A percentile compares a stretch with the other conserved stretches of the same genome.
phyloP scores from a whole-genome alignment of 495 filamentous ascomycete species.

The Pseudoneurospora amorphoporcata region DNA sequence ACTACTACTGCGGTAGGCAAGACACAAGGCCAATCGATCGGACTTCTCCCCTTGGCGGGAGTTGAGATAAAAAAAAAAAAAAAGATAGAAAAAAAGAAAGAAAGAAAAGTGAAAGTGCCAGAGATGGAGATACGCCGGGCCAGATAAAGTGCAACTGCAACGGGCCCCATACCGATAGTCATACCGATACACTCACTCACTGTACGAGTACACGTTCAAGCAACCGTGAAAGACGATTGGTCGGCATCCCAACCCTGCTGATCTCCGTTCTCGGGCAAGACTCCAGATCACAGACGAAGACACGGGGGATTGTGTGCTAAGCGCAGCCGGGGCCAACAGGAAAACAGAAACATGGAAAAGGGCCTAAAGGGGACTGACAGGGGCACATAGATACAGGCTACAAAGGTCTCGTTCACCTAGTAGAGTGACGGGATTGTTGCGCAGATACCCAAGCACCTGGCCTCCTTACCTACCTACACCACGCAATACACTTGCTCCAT shows the following conservation, averaged over 20 bases:
- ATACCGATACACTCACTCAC: neutral
- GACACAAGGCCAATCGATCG: neutral
- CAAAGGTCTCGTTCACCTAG: neutral
- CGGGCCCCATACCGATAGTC: neutral
- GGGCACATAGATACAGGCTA: neutral
- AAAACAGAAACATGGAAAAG: conserved; percentile 1
- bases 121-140: neutral
- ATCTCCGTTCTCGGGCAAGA: conserved; percentile 28
- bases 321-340: neutral
- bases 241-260: conserved; percentile 5
- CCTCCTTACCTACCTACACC: neutral
- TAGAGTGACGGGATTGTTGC: neutral
- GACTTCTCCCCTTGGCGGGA: neutral
- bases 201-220: conserved; percentile 1
- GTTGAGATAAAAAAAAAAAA: neutral
- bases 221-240: conserved; percentile 29
- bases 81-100: neutral
- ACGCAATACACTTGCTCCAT: neutral
- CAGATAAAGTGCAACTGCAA: neutral
- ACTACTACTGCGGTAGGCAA: neutral
- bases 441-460: neutral
- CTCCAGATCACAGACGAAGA: neutral
- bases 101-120: neutral
- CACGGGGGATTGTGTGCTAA: neutral
- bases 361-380: neutral